phyloP scores from a whole-genome alignment of 2,329 filamentous ascomycete species.

The Hymenoscyphus occultus region DNA sequence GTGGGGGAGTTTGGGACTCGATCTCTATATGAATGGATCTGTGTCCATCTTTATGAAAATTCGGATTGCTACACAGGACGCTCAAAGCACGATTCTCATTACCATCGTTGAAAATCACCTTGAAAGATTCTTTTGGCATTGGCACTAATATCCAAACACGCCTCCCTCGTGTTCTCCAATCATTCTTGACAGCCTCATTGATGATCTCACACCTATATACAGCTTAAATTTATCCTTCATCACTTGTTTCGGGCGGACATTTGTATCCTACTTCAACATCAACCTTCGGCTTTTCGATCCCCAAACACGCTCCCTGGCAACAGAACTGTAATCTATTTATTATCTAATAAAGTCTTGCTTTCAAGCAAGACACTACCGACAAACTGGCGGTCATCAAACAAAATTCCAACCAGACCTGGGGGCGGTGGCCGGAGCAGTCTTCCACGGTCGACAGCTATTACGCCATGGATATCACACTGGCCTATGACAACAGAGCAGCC shows the following conservation, averaged over 20 bases:
- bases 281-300: neutral
- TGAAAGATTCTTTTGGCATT: neutral
- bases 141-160: neutral
- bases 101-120: slow-evolving; percentile 24
- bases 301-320: neutral
- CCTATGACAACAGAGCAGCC: slow-evolving; percentile 46
- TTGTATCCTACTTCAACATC: neutral
- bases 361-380: slow-evolving; percentile 36
- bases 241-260: slow-evolving; percentile 30
- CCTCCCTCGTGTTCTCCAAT: slow-evolving; percentile 1
- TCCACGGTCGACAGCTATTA: slow-evolving; percentile 29
- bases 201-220: neutral
- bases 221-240: slow-evolving; percentile 2
- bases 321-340: neutral
- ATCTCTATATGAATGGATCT: slow-evolving; percentile 33
- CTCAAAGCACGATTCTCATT: slow-evolving; percentile 22
- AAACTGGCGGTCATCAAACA: slow-evolving; percentile 50
- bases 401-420: slow-evolving; percentile 50
- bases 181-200: slow-evolving; percentile 4
- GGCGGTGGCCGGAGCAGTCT: slow-evolving; percentile 49
- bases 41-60: slow-evolving; percentile 23
- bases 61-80: slow-evolving; percentile 25
- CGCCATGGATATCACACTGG: slow-evolving; percentile 45
- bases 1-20: slow-evolving; percentile 24
- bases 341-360: slow-evolving; percentile 31